Conservation (phyloP, 164 flowering plant genomes). For the Vitis labrusca region DNA sequence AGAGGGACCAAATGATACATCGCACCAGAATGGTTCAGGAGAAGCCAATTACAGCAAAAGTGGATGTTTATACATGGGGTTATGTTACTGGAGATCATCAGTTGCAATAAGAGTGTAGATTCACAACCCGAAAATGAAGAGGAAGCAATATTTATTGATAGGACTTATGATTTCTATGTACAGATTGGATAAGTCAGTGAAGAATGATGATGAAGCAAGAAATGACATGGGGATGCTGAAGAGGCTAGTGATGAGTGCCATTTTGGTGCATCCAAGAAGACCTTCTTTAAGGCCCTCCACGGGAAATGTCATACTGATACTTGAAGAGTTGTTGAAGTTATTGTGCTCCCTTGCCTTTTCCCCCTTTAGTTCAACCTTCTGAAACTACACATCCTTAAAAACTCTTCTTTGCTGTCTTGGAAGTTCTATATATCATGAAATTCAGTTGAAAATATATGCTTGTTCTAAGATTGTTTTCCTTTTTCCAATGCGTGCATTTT, state of each 20-base stretch:
- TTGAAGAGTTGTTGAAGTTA: conserved; percentile 1
- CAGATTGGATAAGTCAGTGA: conserved; percentile 1
- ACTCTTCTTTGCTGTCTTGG: too few species aligned
- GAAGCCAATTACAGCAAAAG: conserved; percentile 11
- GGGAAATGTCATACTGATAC: conserved; percentile 13
- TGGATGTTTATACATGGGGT: conserved; percentile 18
- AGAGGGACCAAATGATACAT: conserved; percentile 18
- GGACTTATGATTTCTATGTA: conserved; percentile 12
- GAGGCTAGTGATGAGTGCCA: conserved; percentile 4
- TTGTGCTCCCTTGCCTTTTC: too few species aligned
- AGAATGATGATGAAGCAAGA: conserved; percentile 5
- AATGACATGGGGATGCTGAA: conserved; percentile 7
- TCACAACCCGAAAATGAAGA: not conserved
- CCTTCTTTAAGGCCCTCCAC: conserved; percentile 12
- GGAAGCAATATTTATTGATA: conserved; percentile 7
- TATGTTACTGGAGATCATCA: conserved; percentile 13
- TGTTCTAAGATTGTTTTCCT: too few species aligned
- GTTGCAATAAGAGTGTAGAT: conserved; percentile 5
- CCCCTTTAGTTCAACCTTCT: too few species aligned
- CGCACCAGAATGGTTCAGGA: conserved; percentile 23
- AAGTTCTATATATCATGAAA: too few species aligned
- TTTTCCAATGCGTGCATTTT: too few species aligned
- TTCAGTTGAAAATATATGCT: too few species aligned
- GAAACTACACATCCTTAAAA: too few species aligned
- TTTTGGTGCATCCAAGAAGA: conserved; percentile 25